phyloP scores from a whole-genome alignment of 2,329 filamentous ascomycete species.

The Paraconiothyrium brasiliense region DNA sequence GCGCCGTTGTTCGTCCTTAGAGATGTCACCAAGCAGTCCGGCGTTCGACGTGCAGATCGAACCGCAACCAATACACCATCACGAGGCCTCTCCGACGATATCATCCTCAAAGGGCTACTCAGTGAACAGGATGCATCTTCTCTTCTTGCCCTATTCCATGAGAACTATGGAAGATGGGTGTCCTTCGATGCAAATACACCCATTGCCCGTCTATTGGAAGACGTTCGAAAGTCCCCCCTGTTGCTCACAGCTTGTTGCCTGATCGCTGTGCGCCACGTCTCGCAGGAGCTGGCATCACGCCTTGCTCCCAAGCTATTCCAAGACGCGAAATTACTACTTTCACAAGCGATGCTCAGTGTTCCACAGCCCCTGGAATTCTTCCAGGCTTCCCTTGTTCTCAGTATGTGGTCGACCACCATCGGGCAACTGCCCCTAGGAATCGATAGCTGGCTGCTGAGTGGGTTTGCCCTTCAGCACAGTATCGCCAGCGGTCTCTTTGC shows the following conservation, averaged over 20 bases:
- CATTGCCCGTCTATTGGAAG: conserved; percentile 38
- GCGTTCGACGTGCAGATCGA: conserved; percentile 20
- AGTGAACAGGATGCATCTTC: conserved; percentile 27
- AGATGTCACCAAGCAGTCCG: conserved; percentile 28
- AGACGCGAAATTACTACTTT: conserved; percentile 43
- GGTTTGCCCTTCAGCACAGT: conserved; percentile 55
- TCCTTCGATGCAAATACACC: conserved; percentile 43
- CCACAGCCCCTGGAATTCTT: conserved; percentile 57
- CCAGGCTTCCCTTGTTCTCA: conserved; percentile 54
- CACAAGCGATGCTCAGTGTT: conserved; percentile 44
- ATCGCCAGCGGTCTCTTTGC: conserved; percentile 50
- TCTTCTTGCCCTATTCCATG: conserved; percentile 46
- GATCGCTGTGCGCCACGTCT: conserved; percentile 55
- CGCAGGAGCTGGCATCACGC: conserved; percentile 48
- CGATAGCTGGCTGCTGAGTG: conserved; percentile 58
- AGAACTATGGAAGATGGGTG: conserved; percentile 57
- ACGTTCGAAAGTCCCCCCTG: conserved; percentile 50
- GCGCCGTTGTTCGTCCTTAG: conserved; percentile 32
- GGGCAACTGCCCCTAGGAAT: conserved; percentile 56
- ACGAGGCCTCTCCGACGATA: conserved; percentile 26
- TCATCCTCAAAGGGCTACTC: conserved; percentile 38
- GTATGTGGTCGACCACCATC: conserved; percentile 59
- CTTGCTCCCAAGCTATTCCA: conserved; percentile 52
- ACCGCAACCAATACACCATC: conserved; percentile 22
- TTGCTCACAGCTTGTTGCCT: conserved; percentile 53